Evolutionary conservation across 345 rosid genomes (phyloP), one percentile per base, ranked within the genome.

Genomic region (Arabis alpina): DNA sequence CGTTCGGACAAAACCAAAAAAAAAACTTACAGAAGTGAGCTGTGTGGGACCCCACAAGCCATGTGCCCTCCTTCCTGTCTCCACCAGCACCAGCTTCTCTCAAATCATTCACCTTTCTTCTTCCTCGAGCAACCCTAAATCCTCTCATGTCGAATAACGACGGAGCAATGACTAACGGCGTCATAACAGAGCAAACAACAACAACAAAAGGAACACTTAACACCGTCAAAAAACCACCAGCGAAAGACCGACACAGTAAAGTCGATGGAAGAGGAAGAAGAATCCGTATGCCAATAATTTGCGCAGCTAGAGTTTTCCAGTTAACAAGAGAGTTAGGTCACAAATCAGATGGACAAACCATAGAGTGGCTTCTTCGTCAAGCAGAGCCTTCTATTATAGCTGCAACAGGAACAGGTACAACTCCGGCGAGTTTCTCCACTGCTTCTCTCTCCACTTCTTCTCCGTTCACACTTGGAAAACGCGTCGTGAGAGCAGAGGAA

Each of bases 1-100:
- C 59, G 23, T 61, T 44, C 65, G 36, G 58, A 54, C 60, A 67
- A 6, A 66, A 4, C 34, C 5, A 14, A 37, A 37, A 6, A 27
- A 52, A 9, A 19, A 39, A 55, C 16, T 43, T 12, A 28, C 49
- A 61, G 71, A 72, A 73, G 77, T 87, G 90, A 85, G 90, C 84
- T 87, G 87, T 81, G 82, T 40, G 89, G 94, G 80, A 13, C 88
- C 97, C 94, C 94, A 84, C 87, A 77, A 76, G 82, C 24, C 98
- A 94, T 94, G 98, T 94, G 99, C 89, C 79, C 86, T 85, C 79
- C 88, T 72, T 80, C 93, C 90, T 86, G 98, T 94, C 96, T 91
- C 95, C 97, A 89, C 98, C 95, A 85, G 92, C 93, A 89, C 98
- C 95, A 85, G 92, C 93, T 85, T 55, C 67, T 37, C 48, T 59